Evolutionary conservation across 2,329 filamentous ascomycete species (phyloP).

Genomic region (Alternaria hordeiaustralica): DNA sequence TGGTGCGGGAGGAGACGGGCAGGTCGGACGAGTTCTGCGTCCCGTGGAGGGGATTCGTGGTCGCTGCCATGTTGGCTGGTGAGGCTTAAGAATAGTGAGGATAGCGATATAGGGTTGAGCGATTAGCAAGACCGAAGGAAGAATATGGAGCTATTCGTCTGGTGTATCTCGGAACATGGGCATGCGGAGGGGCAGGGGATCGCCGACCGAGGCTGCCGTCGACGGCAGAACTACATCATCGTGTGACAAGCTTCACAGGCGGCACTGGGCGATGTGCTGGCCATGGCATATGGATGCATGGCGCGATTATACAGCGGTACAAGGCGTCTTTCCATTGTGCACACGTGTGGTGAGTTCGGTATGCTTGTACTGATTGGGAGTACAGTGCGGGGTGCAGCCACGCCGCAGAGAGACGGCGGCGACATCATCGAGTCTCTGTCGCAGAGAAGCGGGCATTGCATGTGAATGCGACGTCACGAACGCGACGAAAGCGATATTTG

Average conservation of each 20-base stretch:
- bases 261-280: background rate
- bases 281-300: background rate
- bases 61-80: slow-evolving; percentile 35
- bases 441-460: background rate
- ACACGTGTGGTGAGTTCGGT: background rate
- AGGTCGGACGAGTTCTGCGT: slow-evolving; percentile 35
- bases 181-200: background rate
- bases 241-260: background rate
- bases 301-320: background rate
- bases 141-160: background rate
- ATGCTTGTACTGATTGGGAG: background rate
- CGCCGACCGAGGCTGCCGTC: slow-evolving; percentile 4
- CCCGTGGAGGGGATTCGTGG: slow-evolving; percentile 45
- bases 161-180: background rate
- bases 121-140: background rate
- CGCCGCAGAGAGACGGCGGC: background rate
- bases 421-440: background rate
- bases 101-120: background rate
- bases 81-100: background rate
- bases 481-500: background rate
- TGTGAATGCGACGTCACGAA: background rate
- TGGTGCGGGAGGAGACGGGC: slow-evolving; percentile 67
- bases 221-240: slow-evolving; percentile 1
- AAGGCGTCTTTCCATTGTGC: background rate
- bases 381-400: slow-evolving; percentile 1